These are phyloP conservation scores for Testicularia cyperi DNA, from an alignment of 1,284 basidiomycete species.

Conservation along the genomic window DNA sequence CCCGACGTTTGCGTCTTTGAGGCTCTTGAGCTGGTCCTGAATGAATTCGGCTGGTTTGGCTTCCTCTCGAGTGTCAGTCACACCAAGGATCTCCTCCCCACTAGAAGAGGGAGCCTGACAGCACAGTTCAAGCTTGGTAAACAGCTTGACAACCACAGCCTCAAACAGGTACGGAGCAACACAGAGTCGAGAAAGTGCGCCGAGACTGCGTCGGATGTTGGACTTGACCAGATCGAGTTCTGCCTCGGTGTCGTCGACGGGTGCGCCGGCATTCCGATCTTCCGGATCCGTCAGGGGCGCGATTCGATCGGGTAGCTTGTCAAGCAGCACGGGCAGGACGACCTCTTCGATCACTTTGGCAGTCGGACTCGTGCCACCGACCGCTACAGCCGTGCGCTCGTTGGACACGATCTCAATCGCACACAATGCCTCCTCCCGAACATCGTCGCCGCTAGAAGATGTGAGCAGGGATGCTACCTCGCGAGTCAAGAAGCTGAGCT, in stretches of 20 bases:
- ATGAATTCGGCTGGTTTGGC: conserved; percentile 68
- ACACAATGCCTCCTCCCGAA: conserved; percentile 53
- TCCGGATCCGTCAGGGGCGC: conserved; percentile 15
- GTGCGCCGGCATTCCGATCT: conserved; percentile 10
- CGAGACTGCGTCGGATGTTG: conserved; percentile 67
- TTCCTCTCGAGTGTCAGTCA: conserved; percentile 73
- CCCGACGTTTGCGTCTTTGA: conserved; percentile 42
- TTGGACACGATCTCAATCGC: conserved; percentile 62
- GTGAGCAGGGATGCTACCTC: conserved; percentile 73
- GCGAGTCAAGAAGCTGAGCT: conserved; percentile 77
- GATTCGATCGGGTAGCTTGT: conserved; percentile 37
- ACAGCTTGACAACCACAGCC: conserved; percentile 75
- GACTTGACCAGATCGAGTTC: conserved; percentile 23
- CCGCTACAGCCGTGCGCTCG: conserved; percentile 69
- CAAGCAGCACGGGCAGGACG: conserved; percentile 47
- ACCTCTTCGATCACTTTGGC: conserved; percentile 73
- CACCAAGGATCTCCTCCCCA: conserved; percentile 62
- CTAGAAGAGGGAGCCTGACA: conserved; percentile 62
- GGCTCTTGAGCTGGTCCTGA: conserved; percentile 59
- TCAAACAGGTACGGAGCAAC: conserved; percentile 77
- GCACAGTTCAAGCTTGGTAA: conserved; percentile 77
- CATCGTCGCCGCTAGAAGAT: conserved; percentile 66
- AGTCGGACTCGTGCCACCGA: conserved; percentile 64
- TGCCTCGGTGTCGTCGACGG: conserved; percentile 28
- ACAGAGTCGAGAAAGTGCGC: conserved; percentile 75